phyloP scores from a whole-genome alignment of 2,329 filamentous ascomycete genomes.

The Coniochaeta hoffmannii region DNA sequence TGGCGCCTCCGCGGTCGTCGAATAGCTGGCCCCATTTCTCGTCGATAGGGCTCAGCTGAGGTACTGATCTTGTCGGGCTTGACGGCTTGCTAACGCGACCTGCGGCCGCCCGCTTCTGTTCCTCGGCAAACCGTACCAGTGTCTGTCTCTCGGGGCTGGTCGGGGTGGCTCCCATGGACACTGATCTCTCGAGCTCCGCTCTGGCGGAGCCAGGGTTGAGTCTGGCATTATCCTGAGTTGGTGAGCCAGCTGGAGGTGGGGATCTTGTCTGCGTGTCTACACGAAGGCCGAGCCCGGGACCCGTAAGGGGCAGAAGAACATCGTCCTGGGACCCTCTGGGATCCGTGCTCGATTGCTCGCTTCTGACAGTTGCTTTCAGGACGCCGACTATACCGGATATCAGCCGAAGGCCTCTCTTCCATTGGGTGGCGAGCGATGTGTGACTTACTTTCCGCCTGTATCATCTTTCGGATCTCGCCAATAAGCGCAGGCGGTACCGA shows the following conservation, averaged over 20 bases:
- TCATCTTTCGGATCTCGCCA: conserved; percentile 11
- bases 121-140: not conserved
- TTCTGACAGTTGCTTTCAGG: not conserved
- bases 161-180: not conserved
- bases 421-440: not conserved
- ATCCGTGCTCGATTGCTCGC: not conserved
- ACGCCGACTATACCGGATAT: not conserved
- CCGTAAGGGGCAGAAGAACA: not conserved
- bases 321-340: not conserved
- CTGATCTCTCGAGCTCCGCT: not conserved
- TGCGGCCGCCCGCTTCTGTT: not conserved
- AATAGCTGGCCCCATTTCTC: conserved; percentile 73
- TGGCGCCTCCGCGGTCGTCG: conserved; percentile 58
- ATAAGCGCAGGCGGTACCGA: conserved; percentile 2
- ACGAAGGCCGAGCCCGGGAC: not conserved
- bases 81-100: not conserved
- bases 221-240: not conserved
- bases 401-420: not conserved
- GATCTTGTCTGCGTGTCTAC: not conserved
- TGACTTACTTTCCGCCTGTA: conserved; percentile 12
- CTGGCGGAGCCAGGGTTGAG: not conserved
- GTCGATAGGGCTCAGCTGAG: conserved; percentile 53
- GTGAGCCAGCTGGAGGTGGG: not conserved
- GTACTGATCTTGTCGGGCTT: not conserved
- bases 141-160: not conserved